phyloP scores from a whole-genome alignment of 257 asterid genomes.

The Solanum commersonii region DNA sequence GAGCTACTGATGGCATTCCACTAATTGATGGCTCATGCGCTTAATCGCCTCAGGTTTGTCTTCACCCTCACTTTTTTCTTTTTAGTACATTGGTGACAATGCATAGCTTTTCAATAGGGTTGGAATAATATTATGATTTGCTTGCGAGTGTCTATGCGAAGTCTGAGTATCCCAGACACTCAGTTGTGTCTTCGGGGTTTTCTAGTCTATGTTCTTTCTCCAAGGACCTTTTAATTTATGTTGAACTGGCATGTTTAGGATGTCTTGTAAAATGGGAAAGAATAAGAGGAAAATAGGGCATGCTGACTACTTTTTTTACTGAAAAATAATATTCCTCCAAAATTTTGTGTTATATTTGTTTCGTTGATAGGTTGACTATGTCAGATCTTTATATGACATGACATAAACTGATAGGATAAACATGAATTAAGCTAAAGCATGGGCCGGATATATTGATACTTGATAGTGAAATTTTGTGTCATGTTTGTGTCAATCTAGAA shows the following conservation, averaged over 20 bases:
- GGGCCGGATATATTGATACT: neutral
- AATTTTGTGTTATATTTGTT: too few relatives aligned
- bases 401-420: too few relatives aligned
- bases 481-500: neutral
- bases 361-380: too few relatives aligned
- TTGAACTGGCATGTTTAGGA: too few relatives aligned
- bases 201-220: neutral
- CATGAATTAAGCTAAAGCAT: neutral
- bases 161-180: neutral
- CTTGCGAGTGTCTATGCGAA: neutral
- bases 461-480: neutral
- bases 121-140: neutral
- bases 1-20: too few relatives aligned
- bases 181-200: too few relatives aligned
- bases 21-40: neutral
- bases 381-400: neutral
- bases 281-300: neutral
- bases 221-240: neutral
- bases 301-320: too few relatives aligned
- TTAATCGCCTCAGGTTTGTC: neutral
- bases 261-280: too few relatives aligned
- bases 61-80: neutral
- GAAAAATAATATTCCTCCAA: too few relatives aligned
- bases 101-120: neutral
- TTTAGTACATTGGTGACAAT: neutral